These are phyloP conservation scores for Lactifluus pinguis DNA, from an alignment of 768 basidiomycete species.

Conservation along the genomic window DNA sequence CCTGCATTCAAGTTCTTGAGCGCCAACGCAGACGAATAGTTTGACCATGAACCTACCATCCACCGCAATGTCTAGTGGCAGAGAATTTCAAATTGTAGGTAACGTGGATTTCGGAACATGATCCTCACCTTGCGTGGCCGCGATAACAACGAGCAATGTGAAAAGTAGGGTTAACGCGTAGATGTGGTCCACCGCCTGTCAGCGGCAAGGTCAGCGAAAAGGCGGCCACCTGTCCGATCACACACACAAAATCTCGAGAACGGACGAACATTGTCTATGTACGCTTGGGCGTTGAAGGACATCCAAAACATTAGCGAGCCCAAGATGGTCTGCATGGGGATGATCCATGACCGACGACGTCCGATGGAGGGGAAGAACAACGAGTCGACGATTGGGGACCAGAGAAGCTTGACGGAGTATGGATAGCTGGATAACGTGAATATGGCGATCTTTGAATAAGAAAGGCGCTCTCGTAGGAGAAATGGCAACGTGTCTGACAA, in stretches of 20 bases:
- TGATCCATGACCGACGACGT: conserved; percentile 95
- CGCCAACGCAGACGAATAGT: conserved; percentile 29
- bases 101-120: conserved; percentile 5
- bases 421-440: conserved; percentile 91
- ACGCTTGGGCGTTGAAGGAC: conserved; percentile 59
- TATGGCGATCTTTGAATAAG: conserved; percentile 92
- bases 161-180: conserved; percentile 76
- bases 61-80: conserved; percentile 87
- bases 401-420: conserved; percentile 92
- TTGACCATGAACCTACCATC: conserved; percentile 55
- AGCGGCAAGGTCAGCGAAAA: background rate
- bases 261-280: conserved; percentile 65
- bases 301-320: conserved; percentile 77
- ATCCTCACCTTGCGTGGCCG: conserved; percentile 88
- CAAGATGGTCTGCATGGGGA: conserved; percentile 90
- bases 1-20: conserved; percentile 30
- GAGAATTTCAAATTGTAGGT: conserved; percentile 8
- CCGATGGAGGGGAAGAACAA: conserved; percentile 74
- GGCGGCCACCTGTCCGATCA: too few species aligned
- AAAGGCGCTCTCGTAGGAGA: conserved; percentile 87
- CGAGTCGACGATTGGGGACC: conserved; percentile 97
- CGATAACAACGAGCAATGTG: conserved; percentile 84
- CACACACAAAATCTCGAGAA: background rate
- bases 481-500: conserved; percentile 85
- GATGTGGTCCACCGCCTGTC: conserved; percentile 75